phyloP scores from a whole-genome alignment of 106 monocot species.

The Platanthera zijinensis region DNA sequence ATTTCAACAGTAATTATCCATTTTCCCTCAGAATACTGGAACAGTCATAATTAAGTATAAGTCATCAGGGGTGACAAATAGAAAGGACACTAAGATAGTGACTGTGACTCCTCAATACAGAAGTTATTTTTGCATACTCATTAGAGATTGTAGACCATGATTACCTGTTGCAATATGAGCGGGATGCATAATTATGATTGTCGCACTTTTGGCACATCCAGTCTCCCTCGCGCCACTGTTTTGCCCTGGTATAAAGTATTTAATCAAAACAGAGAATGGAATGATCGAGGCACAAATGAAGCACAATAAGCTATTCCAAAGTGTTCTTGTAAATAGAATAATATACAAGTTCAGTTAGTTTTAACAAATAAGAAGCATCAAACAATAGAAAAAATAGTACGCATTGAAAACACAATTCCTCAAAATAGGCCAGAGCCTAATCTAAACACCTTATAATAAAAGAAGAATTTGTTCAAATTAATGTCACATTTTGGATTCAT shows the following conservation, averaged over 20 bases:
- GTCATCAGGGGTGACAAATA: no score
- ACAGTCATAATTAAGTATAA: no score
- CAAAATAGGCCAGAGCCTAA: no score
- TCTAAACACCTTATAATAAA: neutral
- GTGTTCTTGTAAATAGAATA: neutral
- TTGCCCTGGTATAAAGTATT: slow-evolving; percentile 36
- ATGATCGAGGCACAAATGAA: neutral
- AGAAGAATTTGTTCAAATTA: neutral
- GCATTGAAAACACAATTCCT: no score
- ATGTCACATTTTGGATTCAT: neutral
- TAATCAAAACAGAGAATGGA: slow-evolving; percentile 1
- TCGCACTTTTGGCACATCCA: slow-evolving; percentile 75
- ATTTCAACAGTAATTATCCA: no score
- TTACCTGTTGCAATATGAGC: slow-evolving; percentile 61
- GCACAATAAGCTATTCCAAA: neutral
- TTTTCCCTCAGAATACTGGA: no score
- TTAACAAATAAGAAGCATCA: neutral
- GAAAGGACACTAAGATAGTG: neutral
- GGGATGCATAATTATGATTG: slow-evolving; percentile 68
- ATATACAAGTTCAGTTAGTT: neutral
- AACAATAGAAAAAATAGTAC: neutral
- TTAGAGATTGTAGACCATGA: neutral
- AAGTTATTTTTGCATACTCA: neutral
- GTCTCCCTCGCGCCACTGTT: slow-evolving; percentile 72
- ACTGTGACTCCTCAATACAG: neutral